Conservation (phyloP, 2,329 filamentous ascomycete genomes). For the Trichoderma koningii region DNA sequence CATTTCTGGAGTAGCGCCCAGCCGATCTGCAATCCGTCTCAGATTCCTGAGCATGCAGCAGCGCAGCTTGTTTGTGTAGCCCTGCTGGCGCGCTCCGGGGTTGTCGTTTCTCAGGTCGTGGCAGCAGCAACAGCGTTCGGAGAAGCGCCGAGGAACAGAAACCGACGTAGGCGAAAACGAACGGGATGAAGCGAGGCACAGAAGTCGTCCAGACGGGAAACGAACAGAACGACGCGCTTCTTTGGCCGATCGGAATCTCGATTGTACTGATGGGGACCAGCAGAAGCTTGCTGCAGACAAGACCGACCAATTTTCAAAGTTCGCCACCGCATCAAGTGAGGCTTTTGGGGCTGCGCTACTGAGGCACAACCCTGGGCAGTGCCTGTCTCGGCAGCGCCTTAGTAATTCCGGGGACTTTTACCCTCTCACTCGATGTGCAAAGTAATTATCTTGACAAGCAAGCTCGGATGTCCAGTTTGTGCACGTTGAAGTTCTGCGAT, state of each 20-base stretch:
- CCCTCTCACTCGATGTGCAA: too few species aligned
- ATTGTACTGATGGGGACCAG: conserved; percentile 14
- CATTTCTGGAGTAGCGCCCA: conserved; percentile 33
- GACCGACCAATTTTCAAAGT: conserved; percentile 8
- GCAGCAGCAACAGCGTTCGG: background rate
- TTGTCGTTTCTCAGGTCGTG: background rate
- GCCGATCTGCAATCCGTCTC: conserved; percentile 43
- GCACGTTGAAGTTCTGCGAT: too few species aligned
- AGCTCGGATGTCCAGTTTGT: too few species aligned
- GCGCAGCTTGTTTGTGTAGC: conserved; percentile 16
- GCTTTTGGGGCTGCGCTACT: conserved; percentile 19
- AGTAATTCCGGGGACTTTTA: conserved; percentile 5
- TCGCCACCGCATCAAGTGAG: conserved; percentile 22
- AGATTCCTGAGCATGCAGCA: conserved; percentile 35
- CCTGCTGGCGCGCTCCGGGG: conserved; percentile 9
- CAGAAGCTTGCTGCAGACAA: conserved; percentile 8
- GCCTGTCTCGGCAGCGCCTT: conserved; percentile 5
- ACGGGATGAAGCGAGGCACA: background rate
- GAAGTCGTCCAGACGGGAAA: background rate
- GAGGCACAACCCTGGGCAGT: conserved; percentile 1
- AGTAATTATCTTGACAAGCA: too few species aligned
- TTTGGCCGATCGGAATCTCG: conserved; percentile 21
- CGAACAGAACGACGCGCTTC: background rate
- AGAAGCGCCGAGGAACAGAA: background rate
- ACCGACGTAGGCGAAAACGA: background rate